phyloP scores from a whole-genome alignment of 1,284 basidiomycete species.

The Ceratobasidium theobromae region DNA sequence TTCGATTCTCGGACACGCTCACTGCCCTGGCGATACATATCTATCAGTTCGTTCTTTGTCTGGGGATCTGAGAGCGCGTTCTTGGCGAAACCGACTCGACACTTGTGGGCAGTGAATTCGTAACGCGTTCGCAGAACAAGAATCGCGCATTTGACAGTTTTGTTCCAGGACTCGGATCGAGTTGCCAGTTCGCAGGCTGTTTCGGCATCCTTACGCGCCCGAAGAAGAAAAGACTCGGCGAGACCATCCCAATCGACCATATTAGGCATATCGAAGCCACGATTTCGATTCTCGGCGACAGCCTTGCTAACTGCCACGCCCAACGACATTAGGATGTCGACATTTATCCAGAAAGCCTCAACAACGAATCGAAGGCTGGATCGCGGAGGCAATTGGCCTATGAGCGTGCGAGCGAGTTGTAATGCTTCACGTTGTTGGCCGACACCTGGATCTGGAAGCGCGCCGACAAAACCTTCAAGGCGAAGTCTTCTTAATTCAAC shows the following conservation, averaged over 20 bases:
- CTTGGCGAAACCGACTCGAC: constrained; percentile 29
- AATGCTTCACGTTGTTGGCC: constrained; percentile 50
- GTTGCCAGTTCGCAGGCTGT: constrained; percentile 47
- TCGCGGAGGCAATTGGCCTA: constrained; percentile 58
- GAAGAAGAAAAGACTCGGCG: constrained; percentile 48
- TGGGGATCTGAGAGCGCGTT: not conserved
- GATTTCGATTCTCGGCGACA: not conserved
- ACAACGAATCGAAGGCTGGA: constrained; percentile 57
- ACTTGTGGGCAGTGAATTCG: constrained; percentile 39
- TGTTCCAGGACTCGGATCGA: constrained; percentile 45
- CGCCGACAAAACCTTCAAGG: not conserved
- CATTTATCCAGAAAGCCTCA: constrained; percentile 54
- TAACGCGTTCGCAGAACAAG: constrained; percentile 47
- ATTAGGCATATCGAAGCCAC: not conserved
- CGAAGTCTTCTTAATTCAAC: constrained; percentile 46
- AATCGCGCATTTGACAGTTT: constrained; percentile 46
- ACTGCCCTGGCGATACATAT: not conserved
- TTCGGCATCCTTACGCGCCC: constrained; percentile 49
- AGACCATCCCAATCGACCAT: constrained; percentile 37
- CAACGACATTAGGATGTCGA: constrained; percentile 44
- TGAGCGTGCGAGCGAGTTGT: constrained; percentile 49
- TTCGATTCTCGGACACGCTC: constrained; percentile 24
- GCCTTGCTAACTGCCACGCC: not conserved
- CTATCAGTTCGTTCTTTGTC: constrained; percentile 36
- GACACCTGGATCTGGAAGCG: constrained; percentile 40